Conservation (phyloP, 2,329 filamentous ascomycete genomes). For the Cladosporium austrohemisphaericum region DNA sequence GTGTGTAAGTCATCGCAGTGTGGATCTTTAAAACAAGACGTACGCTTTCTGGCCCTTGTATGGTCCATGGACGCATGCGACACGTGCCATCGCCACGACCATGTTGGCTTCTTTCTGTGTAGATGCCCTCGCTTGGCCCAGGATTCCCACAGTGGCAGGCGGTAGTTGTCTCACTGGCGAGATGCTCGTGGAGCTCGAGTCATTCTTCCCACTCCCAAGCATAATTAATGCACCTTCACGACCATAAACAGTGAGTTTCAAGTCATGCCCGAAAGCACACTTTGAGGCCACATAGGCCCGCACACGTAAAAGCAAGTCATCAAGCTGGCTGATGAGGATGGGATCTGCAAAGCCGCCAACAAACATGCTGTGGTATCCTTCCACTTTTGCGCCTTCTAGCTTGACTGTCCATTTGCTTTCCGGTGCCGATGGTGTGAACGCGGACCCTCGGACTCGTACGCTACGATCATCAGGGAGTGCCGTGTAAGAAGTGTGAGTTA, state of each 20-base stretch:
- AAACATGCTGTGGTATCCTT: slow-evolving; percentile 20
- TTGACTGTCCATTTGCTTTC: slow-evolving; percentile 20
- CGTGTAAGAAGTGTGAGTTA: neutral
- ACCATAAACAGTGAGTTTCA: neutral
- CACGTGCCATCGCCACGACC: slow-evolving; percentile 1
- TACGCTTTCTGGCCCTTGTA: neutral
- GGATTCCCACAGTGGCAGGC: neutral
- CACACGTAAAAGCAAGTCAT: slow-evolving; percentile 20
- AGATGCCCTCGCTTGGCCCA: neutral
- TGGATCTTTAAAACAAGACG: neutral
- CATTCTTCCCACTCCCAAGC: neutral
- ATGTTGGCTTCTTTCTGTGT: neutral
- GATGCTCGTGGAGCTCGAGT: neutral
- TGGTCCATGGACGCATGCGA: neutral
- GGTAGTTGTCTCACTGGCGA: neutral
- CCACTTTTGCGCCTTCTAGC: slow-evolving; percentile 18
- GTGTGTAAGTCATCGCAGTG: neutral
- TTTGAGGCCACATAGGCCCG: slow-evolving; percentile 16
- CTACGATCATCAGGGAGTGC: neutral
- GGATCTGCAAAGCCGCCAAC: slow-evolving; percentile 21
- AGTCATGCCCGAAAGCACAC: neutral
- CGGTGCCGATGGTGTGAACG: neutral
- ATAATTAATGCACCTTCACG: neutral
- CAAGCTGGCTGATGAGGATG: slow-evolving; percentile 21
- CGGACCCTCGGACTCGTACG: neutral